These are phyloP conservation scores for Yamadazyma sp. DNA, from an alignment of 805 yeast genomes.

Conservation along the genomic window DNA sequence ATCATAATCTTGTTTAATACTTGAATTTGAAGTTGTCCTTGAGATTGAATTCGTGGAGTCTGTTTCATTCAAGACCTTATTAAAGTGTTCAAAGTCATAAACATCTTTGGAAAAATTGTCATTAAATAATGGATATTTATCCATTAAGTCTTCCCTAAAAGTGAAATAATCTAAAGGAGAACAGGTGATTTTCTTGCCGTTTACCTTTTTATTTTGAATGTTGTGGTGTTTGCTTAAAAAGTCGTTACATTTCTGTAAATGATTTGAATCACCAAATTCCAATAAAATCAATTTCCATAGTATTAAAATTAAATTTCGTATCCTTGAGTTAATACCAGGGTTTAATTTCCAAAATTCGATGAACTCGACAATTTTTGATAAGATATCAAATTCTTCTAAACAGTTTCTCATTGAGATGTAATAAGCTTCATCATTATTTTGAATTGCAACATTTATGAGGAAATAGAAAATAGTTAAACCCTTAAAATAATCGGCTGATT, in stretches of 20 bases:
- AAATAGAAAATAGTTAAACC: conserved; percentile 35
- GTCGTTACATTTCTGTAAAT: conserved; percentile 42
- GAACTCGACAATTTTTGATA: conserved; percentile 43
- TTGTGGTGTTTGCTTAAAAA: conserved; percentile 44
- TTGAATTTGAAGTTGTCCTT: conserved; percentile 15
- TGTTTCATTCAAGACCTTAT: conserved; percentile 28
- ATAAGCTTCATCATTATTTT: background rate
- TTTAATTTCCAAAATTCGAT: conserved; percentile 70
- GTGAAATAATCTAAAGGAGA: conserved; percentile 85
- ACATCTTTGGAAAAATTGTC: conserved; percentile 34
- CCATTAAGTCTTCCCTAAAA: conserved; percentile 67
- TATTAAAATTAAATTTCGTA: conserved; percentile 54
- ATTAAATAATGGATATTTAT: conserved; percentile 76
- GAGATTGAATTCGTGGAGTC: background rate
- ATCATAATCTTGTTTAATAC: conserved; percentile 23
- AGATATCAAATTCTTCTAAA: conserved; percentile 34
- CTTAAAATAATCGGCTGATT: conserved; percentile 19
- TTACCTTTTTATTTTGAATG: conserved; percentile 19
- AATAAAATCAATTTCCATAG: conserved; percentile 53
- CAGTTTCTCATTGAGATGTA: conserved; percentile 12
- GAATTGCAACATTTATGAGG: conserved; percentile 16
- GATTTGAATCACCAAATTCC: conserved; percentile 57
- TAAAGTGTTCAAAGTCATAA: conserved; percentile 16
- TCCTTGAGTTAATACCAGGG: conserved; percentile 36
- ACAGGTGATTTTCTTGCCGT: conserved; percentile 40